phyloP scores from a whole-genome alignment of 148 eudicot genomes.

The Simmondsia chinensis region DNA sequence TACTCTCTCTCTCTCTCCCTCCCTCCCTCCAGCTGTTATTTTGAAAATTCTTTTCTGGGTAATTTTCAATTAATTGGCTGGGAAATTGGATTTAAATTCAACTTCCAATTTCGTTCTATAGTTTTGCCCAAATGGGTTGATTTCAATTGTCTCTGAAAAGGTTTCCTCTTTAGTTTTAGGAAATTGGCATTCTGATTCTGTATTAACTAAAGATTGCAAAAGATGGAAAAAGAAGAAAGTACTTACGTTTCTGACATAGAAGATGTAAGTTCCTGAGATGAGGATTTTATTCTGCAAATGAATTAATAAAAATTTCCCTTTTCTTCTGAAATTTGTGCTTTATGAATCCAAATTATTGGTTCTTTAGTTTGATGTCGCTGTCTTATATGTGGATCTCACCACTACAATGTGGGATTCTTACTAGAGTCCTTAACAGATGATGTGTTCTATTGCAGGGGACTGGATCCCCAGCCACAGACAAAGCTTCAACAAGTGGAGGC shows the following conservation, averaged over 20 bases:
- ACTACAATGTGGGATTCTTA: conserved; percentile 2
- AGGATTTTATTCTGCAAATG: no score
- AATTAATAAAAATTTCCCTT: no score
- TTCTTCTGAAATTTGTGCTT: no score
- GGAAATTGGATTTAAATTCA: no score
- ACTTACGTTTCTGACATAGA: background rate
- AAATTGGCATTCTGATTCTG: conserved; percentile 2
- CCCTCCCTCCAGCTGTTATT: conserved; percentile 10
- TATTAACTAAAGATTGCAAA: no score
- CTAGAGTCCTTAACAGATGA: conserved; percentile 42
- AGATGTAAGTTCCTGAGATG: background rate
- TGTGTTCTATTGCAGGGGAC: conserved; percentile 24
- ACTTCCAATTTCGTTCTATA: no score
- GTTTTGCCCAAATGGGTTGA: no score
- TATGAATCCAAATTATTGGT: no score
- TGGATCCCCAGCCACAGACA: conserved; percentile 17
- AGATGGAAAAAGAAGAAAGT: no score
- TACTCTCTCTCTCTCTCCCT: background rate
- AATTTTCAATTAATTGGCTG: no score
- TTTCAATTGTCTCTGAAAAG: background rate
- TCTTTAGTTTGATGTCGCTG: background rate
- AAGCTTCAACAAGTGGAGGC: conserved; percentile 16
- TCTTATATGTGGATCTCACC: background rate
- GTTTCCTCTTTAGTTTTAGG: background rate
- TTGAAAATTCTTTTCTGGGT: conserved; percentile 7